Evolutionary conservation across 2,329 filamentous ascomycete genomes (phyloP), one percentile per base, ranked within the genome.

Genomic region (Trichoderma koningii): DNA sequence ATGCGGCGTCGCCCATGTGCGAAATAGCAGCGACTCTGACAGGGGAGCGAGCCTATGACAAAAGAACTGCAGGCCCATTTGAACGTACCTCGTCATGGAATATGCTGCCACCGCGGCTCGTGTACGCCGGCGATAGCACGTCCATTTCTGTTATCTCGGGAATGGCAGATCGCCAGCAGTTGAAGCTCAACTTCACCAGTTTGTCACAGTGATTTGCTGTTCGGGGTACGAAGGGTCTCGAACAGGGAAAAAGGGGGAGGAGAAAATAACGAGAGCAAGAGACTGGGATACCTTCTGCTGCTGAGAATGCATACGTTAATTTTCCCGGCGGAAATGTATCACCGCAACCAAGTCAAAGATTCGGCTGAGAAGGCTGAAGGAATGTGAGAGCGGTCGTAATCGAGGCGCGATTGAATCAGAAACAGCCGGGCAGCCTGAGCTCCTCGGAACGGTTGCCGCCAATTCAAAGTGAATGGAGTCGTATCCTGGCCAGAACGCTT

Each of bases 241-340:
- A 9, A 10, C n/a, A 30, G 7, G 30, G n/a, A 38, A 38, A 53
- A 7, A 9, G 30, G 51, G 19, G 5, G 30, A 23, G 2, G 30
- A 41, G 42, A 38, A 3, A 5, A n/a, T 21, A 34, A 7, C 5
- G 19, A 23, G 30, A 21, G 44, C 5, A 10, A 42, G 38, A 45
- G 42, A 53, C 14, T 51, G 53, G 15, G 66, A 63, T 67, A 74
- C 73, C 73, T 74, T 74, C 55, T 71, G 69, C 57, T 73, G 70
- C 74, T 74, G 73, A 63, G 73, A 69, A 74, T 71, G 74, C 73
- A 74, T 74, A 65, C 69, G 73, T 66, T 59, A 69, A 64, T 57
- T 67, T 69, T 48, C 64, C 63, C 63, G 55, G 38, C 10, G 48
- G 48, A 48, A 50, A 45, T 34, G 12, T 30, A 55, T 28, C n/a